Conservation (phyloP, 148 eudicot genomes). For the Nepenthes gracilis region DNA sequence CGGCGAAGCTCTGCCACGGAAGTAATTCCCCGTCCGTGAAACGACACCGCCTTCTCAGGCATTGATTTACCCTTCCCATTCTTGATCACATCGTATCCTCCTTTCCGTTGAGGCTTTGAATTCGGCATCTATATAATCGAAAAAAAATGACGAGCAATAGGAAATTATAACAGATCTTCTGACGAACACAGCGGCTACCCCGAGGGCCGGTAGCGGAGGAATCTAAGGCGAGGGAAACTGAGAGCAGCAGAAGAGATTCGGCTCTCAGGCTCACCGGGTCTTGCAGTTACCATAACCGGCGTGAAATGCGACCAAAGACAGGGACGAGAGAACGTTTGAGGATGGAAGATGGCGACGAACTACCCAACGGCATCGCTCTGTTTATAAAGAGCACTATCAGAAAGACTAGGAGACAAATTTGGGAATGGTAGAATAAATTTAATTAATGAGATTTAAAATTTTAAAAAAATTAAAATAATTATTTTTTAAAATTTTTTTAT, state of each 20-base stretch:
- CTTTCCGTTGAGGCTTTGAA: neutral
- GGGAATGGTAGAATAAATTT: too few species aligned
- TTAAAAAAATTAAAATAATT: too few species aligned
- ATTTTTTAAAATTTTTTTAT: too few species aligned
- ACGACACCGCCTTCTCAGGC: constrained; percentile 27
- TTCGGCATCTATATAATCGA: constrained; percentile 3
- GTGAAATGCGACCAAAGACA: too few species aligned
- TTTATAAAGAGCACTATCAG: too few species aligned
- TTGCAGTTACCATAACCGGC: too few species aligned
- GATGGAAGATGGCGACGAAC: too few species aligned
- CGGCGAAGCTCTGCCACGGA: constrained; percentile 10
- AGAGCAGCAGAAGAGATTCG: neutral
- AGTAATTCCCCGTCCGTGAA: constrained; percentile 20
- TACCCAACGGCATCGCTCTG: too few species aligned
- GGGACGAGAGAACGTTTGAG: too few species aligned
- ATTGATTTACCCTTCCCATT: neutral
- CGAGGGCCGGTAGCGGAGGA: neutral
- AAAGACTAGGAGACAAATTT: too few species aligned
- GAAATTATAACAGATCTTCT: neutral
- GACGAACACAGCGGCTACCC: neutral
- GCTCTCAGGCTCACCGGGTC: neutral
- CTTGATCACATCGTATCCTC: neutral
- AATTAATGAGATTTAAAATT: too few species aligned
- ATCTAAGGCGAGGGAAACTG: constrained; percentile 2
- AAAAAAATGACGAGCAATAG: neutral